Conservation (phyloP, 2,329 filamentous ascomycete species). For the Colletotrichum sp. region DNA sequence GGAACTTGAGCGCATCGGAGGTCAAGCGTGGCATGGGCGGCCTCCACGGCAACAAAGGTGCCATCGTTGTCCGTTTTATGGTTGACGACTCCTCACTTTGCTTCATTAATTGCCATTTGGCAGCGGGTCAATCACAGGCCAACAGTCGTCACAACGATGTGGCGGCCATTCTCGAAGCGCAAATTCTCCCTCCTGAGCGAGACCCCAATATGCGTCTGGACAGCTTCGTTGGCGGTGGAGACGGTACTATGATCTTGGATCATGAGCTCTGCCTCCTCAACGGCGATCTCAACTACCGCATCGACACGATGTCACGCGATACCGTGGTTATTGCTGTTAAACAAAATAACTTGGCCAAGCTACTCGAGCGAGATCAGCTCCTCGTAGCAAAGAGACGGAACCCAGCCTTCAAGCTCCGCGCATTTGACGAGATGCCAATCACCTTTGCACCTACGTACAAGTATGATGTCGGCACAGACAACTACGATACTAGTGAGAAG, state of each 20-base stretch:
- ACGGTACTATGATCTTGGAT: constrained; percentile 92
- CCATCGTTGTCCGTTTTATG: constrained; percentile 88
- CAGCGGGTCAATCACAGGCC: constrained; percentile 90
- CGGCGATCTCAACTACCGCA: constrained; percentile 96
- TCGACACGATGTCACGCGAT: constrained; percentile 95
- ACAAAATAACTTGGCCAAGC: constrained; percentile 79
- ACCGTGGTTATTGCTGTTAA: constrained; percentile 87
- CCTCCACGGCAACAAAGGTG: constrained; percentile 95
- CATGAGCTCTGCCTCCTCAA: constrained; percentile 98
- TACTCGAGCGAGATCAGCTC: constrained; percentile 92
- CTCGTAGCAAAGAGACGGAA: constrained; percentile 89
- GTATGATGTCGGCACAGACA: constrained; percentile 94
- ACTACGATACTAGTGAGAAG: constrained; percentile 95
- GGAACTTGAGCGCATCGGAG: constrained; percentile 78
- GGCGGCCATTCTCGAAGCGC: constrained; percentile 83
- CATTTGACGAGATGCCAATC: constrained; percentile 90
- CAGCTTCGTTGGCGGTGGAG: constrained; percentile 87
- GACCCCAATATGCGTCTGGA: constrained; percentile 74
- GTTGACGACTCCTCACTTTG: constrained; percentile 94
- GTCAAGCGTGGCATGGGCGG: constrained; percentile 97
- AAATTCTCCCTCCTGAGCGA: constrained; percentile 73
- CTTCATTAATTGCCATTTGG: constrained; percentile 96
- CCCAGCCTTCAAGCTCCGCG: constrained; percentile 84
- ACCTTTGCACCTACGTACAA: constrained; percentile 97
- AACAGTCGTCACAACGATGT: constrained; percentile 92